Conservation (phyloP, 2,329 filamentous ascomycete genomes). For the Venturia oleaginea region DNA sequence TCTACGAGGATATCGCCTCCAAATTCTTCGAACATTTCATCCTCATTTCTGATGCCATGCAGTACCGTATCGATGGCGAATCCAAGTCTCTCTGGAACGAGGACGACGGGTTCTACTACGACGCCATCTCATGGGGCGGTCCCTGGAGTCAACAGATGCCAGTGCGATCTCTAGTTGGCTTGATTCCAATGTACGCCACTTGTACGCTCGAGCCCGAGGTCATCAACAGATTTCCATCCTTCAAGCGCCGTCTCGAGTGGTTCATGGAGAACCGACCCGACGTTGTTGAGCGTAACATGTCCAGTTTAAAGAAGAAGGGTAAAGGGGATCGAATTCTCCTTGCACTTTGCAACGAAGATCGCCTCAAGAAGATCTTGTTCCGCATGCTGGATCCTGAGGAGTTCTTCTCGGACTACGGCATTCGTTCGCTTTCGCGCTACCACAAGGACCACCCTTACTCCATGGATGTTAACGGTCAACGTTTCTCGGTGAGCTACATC, state of each 20-base stretch:
- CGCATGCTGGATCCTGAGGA: slow-evolving; percentile 92
- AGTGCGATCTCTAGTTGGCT: slow-evolving; percentile 80
- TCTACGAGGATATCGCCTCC: slow-evolving; percentile 91
- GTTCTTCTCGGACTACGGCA: slow-evolving; percentile 82
- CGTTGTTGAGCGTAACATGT: slow-evolving; percentile 86
- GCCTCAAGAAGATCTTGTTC: slow-evolving; percentile 79
- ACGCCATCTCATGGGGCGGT: slow-evolving; percentile 92
- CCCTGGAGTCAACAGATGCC: slow-evolving; percentile 90
- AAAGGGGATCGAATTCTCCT: slow-evolving; percentile 83
- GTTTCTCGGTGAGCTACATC: slow-evolving; percentile 80
- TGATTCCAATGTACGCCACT: slow-evolving; percentile 89
- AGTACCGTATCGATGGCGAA: slow-evolving; percentile 55
- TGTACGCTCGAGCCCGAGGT: slow-evolving; percentile 89
- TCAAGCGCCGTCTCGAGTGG: slow-evolving; percentile 91
- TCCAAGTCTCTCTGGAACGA: slow-evolving; percentile 93
- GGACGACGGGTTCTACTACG: slow-evolving; percentile 95
- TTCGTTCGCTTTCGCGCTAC: slow-evolving; percentile 83
- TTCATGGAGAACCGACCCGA: slow-evolving; percentile 84
- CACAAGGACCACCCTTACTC: slow-evolving; percentile 85
- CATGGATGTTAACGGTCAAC: slow-evolving; percentile 92
- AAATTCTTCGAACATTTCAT: slow-evolving; percentile 99
- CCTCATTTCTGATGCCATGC: slow-evolving; percentile 95
- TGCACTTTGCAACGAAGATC: slow-evolving; percentile 84
- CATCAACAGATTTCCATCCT: slow-evolving; percentile 81
- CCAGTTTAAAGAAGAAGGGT: slow-evolving; percentile 80